Conservation (phyloP, 1,139 yeast genomes). For the Magnusiomyces magnusii region DNA sequence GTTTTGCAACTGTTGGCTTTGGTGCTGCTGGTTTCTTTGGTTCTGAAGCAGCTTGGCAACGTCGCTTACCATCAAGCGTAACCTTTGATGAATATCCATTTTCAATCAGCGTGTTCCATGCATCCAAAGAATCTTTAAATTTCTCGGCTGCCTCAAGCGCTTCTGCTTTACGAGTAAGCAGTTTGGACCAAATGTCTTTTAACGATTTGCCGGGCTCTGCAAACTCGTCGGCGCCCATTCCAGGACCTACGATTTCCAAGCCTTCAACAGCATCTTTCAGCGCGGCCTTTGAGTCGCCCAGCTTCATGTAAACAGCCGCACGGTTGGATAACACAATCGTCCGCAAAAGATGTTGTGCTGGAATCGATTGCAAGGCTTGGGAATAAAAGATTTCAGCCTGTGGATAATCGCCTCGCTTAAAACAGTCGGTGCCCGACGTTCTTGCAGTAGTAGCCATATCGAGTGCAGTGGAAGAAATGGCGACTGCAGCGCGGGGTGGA, state of each 20-base stretch:
- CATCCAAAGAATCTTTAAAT: conserved; percentile 52
- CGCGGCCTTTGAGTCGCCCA: conserved; percentile 68
- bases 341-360: conserved; percentile 56
- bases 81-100: conserved; percentile 60
- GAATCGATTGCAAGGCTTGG: conserved; percentile 54
- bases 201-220: conserved; percentile 50
- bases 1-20: conserved; percentile 19
- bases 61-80: conserved; percentile 71
- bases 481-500: neutral
- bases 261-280: conserved; percentile 51
- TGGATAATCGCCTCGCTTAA: conserved; percentile 74
- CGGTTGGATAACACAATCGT: conserved; percentile 71
- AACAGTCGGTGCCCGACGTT: conserved; percentile 53
- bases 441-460: conserved; percentile 53
- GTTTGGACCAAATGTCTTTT: conserved; percentile 66
- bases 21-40: conserved; percentile 22
- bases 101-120: conserved; percentile 55
- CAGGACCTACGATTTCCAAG: conserved; percentile 45
- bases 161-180: conserved; percentile 68
- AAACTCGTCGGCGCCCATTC: conserved; percentile 32
- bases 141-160: conserved; percentile 72
- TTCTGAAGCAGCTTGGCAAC: conserved; percentile 61
- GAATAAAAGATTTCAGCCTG: conserved; percentile 56
- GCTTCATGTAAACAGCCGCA: conserved; percentile 58
- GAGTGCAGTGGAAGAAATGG: conserved; percentile 31